Conservation (phyloP, 495 filamentous ascomycete genomes). For the Aspergillus cavernicola region DNA sequence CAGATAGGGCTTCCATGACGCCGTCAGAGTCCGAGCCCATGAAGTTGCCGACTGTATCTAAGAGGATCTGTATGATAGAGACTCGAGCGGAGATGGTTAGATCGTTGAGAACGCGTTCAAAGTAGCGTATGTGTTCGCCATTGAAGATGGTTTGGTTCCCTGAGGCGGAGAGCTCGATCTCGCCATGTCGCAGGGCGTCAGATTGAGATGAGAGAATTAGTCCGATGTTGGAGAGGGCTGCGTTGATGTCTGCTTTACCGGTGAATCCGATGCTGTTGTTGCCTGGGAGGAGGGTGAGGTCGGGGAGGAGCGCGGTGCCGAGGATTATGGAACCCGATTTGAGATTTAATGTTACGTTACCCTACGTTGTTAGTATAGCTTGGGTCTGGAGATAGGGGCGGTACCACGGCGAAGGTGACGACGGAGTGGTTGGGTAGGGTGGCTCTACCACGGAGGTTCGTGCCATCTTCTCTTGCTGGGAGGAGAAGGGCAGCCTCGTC, state of each 20-base stretch:
- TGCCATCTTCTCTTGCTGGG: constrained; percentile 36
- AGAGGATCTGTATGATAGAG: constrained; percentile 32
- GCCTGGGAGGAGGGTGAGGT: constrained; percentile 39
- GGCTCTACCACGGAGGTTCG: constrained; percentile 25
- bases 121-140: constrained; percentile 40
- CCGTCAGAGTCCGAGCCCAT: background rate
- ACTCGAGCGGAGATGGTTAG: constrained; percentile 35
- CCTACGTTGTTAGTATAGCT: constrained; percentile 13
- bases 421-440: constrained; percentile 45
- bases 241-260: constrained; percentile 21
- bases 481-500: constrained; percentile 34
- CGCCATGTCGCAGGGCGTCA: constrained; percentile 29
- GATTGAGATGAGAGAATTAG: constrained; percentile 31
- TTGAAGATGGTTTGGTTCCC: constrained; percentile 43
- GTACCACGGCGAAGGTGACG: constrained; percentile 40
- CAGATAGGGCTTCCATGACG: background rate
- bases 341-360: constrained; percentile 45
- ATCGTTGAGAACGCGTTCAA: constrained; percentile 41
- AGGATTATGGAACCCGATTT: constrained; percentile 34
- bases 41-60: constrained; percentile 25
- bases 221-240: constrained; percentile 29
- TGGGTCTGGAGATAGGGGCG: background rate
- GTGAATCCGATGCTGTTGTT: constrained; percentile 42
- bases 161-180: constrained; percentile 35
- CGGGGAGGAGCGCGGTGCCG: constrained; percentile 36